Evolutionary conservation across 208 protist genomes (phyloP), one percentile per base, ranked within the genome.

Genomic region (Wallacemonas sp.): DNA sequence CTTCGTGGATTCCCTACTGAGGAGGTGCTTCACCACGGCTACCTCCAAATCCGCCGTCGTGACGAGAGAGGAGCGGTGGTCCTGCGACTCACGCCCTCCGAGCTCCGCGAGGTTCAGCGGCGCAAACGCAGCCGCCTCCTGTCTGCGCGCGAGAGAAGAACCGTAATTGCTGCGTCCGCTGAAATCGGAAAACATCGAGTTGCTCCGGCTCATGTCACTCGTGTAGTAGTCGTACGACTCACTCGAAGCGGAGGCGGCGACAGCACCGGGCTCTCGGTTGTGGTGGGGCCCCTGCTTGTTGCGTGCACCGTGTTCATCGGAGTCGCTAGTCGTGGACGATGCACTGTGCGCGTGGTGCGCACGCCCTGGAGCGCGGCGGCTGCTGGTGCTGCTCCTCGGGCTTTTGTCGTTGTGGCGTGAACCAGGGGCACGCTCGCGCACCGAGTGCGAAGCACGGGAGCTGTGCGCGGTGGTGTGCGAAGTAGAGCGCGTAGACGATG

Each of bases 11-110:
- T 61, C 64, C 42, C 31, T 49, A 11, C 33, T 26, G 17, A 70
- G 47, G 0, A 41, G 26, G n/a, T 58, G 56, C 56, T 76, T 75
- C 47, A 62, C 58, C 27, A 79, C 68, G 22, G 67, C 70, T 19
- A 79, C 72, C 39, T 83, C 77, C 34, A 83, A 68, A 61, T 83
- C 77, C 14, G 73, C 38, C 2, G 62, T 75, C 17, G 63, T 75
- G n/a, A 83, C 77, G 6, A 78, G 62, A 9, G 68, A 53, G 22
- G 72, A 79, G 11, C 77, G 77, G n/a, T 79, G 65, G 38, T 83
- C 77, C 2, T 70, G 63, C 0, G 62, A 39, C 51, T 58, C 51
- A 19, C 51, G 51, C 14, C 30, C 51, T 6, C 6, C 30, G 4
- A 58, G 30, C 15, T 15, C 51, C 17, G 26, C 3, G 9, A 58